phyloP scores from a whole-genome alignment of 2,329 filamentous ascomycete genomes.

The Ascochyta koolunga region DNA sequence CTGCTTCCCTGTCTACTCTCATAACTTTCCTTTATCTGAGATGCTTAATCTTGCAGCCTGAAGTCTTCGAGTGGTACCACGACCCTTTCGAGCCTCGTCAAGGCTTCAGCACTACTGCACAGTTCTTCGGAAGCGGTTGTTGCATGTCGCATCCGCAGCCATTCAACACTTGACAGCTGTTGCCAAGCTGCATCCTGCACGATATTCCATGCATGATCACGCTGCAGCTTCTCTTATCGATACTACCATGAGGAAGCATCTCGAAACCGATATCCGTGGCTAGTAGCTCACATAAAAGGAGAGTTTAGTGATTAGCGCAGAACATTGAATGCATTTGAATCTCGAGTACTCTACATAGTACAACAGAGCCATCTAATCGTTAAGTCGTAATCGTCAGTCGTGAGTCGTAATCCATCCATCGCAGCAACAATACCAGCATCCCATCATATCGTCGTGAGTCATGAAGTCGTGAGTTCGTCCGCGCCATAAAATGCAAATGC shows the following conservation, averaged over 20 bases:
- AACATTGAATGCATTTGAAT: conserved; percentile 13
- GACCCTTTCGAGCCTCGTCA: not conserved
- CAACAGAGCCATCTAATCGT: conserved; percentile 16
- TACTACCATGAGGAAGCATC: not conserved
- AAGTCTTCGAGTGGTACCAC: conserved; percentile 9
- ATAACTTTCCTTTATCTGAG: not conserved
- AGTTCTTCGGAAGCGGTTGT: conserved; percentile 2
- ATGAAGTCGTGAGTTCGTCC: not conserved
- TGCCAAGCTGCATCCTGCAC: conserved; percentile 24
- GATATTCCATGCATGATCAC: conserved; percentile 11
- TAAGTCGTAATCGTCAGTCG: conserved; percentile 20
- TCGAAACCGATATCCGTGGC: not conserved
- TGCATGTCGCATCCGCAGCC: conserved; percentile 20
- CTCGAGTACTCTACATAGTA: conserved; percentile 24
- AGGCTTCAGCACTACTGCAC: conserved; percentile 2
- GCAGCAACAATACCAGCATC: not conserved
- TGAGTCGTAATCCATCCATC: conserved; percentile 22
- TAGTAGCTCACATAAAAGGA: not conserved
- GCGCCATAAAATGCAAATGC: too few relatives aligned
- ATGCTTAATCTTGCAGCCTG: not conserved
- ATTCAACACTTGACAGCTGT: conserved; percentile 38
- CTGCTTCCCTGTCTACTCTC: conserved; percentile 7
- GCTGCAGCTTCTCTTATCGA: conserved; percentile 6
- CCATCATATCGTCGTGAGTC: not conserved
- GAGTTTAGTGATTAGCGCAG: not conserved